phyloP scores from a whole-genome alignment of 2,329 filamentous ascomycete genomes.

The Aspergillus phoenicis region DNA sequence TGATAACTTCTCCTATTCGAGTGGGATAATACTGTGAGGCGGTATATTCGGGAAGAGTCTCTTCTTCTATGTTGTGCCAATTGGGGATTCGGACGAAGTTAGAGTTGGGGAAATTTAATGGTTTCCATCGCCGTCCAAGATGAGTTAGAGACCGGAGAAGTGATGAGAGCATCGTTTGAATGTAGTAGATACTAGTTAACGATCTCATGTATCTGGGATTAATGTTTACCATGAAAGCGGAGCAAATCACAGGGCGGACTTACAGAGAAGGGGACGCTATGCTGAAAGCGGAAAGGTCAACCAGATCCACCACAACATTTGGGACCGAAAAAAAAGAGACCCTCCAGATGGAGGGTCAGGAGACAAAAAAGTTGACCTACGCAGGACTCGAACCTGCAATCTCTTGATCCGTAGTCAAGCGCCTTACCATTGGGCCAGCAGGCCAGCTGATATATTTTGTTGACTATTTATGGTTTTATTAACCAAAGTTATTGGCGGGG shows the following conservation, averaged over 20 bases:
- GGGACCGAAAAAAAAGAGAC: background rate
- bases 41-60: conserved; percentile 31
- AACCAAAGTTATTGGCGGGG: no score
- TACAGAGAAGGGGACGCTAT: no score
- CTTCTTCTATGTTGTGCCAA: conserved; percentile 35
- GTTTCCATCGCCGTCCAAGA: conserved; percentile 32
- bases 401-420: conserved; percentile 44
- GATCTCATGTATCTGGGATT: no score
- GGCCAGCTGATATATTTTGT: background rate
- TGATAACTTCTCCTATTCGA: conserved; percentile 34
- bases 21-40: conserved; percentile 34
- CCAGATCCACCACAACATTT: no score
- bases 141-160: conserved; percentile 28
- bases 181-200: no score
- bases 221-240: no score
- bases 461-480: no score
- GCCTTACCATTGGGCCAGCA: conserved; percentile 28
- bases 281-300: no score
- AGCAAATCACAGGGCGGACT: no score
- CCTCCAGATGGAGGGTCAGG: no score
- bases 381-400: conserved; percentile 52
- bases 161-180: conserved; percentile 15
- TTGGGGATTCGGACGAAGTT: conserved; percentile 29
- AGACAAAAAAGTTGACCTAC: conserved; percentile 31
- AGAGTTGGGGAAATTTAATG: conserved; percentile 36